A percentile compares a stretch with the other conserved stretches of the same genome.
Evolutionary conservation across 371 early-diverging fungal species (phyloP).

Genomic region (Apophysomyces variabilis): DNA sequence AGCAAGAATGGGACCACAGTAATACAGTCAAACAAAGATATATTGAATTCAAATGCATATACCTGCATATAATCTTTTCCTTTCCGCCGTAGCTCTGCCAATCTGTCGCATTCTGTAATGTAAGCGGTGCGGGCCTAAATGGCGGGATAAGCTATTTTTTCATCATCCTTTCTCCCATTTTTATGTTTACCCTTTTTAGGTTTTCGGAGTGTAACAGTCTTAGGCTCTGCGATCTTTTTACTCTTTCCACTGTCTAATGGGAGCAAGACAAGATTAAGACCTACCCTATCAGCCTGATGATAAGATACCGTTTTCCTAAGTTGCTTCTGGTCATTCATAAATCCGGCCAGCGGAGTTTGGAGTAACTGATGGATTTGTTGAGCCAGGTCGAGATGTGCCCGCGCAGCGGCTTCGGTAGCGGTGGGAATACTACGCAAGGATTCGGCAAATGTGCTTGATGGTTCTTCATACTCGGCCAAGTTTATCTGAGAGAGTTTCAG

Average conservation of each 20-base stretch:
- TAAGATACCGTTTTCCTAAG: slow-evolving; percentile 23
- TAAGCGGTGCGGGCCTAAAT: slow-evolving; percentile 16
- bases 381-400: slow-evolving; percentile 36
- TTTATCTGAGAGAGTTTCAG: slow-evolving; percentile 29
- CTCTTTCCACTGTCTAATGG: slow-evolving; percentile 18
- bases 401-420: slow-evolving; percentile 31
- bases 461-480: slow-evolving; percentile 26
- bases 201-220: slow-evolving; percentile 25
- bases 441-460: slow-evolving; percentile 26
- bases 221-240: slow-evolving; percentile 20
- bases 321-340: slow-evolving; percentile 30
- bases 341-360: slow-evolving; percentile 26
- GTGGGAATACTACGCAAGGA: slow-evolving; percentile 26
- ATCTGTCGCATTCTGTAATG: slow-evolving; percentile 14
- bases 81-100: slow-evolving; percentile 3
- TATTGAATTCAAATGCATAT: not conserved
- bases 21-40: not conserved
- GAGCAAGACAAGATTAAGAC: not conserved
- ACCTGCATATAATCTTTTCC: slow-evolving; percentile 6
- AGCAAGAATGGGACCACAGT: not conserved
- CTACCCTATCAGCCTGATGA: not conserved
- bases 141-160: not conserved
- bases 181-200: slow-evolving; percentile 23
- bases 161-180: not conserved
- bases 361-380: slow-evolving; percentile 33